Evolutionary conservation across 2,329 filamentous ascomycete genomes (phyloP).

Genomic region (Trichoderma breve): DNA sequence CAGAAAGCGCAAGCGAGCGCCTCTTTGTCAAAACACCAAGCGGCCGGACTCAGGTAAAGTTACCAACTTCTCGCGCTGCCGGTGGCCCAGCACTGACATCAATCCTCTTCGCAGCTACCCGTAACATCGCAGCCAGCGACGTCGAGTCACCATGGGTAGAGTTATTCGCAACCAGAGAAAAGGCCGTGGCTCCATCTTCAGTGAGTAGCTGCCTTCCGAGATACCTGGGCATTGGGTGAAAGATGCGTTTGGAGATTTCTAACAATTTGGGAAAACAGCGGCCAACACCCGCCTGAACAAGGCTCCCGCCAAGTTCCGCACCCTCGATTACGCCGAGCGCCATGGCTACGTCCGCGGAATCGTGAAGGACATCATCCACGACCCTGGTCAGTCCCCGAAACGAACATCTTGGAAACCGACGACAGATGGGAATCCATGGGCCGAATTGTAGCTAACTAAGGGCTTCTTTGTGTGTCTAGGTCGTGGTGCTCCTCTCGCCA

Average conservation of each 20-base stretch:
- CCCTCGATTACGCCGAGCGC: slow-evolving; percentile 92
- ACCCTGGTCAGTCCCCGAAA: slow-evolving; percentile 62
- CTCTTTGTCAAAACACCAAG: slow-evolving; percentile 41
- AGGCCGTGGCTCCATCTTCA: slow-evolving; percentile 59
- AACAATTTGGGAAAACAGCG: slow-evolving; percentile 46
- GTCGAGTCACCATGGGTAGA: slow-evolving; percentile 51
- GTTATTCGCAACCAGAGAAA: slow-evolving; percentile 66
- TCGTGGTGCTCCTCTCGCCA: slow-evolving; percentile 95
- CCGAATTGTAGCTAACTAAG: slow-evolving; percentile 28
- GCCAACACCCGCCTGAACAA: slow-evolving; percentile 91
- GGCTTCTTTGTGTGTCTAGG: slow-evolving; percentile 31
- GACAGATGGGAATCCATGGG: slow-evolving; percentile 20
- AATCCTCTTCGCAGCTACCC: slow-evolving; percentile 34
- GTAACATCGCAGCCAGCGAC: slow-evolving; percentile 36
- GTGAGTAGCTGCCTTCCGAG: slow-evolving; percentile 37
- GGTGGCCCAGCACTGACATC: slow-evolving; percentile 32
- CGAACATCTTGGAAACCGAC: slow-evolving; percentile 19
- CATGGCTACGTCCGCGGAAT: slow-evolving; percentile 98
- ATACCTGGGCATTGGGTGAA: slow-evolving; percentile 18
- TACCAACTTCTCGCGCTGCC: slow-evolving; percentile 27
- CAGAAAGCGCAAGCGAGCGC: slow-evolving; percentile 28
- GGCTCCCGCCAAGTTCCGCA: slow-evolving; percentile 80
- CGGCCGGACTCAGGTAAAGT: slow-evolving; percentile 41
- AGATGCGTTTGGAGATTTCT: slow-evolving; percentile 31
- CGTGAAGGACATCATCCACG: slow-evolving; percentile 99